Base-by-base conservation (phyloP, 2,329 filamentous ascomycete species). In the Ophiostoma pallidulum region DNA sequence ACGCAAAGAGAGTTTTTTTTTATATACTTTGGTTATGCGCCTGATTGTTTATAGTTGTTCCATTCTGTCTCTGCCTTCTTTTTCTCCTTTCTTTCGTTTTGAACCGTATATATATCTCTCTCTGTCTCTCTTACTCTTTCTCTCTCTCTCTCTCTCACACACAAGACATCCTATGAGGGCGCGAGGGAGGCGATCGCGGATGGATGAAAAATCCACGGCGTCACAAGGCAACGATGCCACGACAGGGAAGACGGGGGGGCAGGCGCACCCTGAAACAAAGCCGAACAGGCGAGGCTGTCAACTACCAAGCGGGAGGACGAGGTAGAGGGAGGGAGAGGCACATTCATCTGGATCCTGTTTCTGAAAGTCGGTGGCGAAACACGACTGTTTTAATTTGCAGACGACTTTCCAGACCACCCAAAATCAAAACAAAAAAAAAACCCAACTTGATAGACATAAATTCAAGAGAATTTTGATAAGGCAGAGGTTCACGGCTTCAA, bases 1-100 rank as follows among this genome's bases (percentile, higher is more conserved):
- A 48, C 48, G 53, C 53, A 53, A 51, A 44, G 38, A 41, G 38
- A 29, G 29, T 39, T 19, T n/a, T 18, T 19, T 20, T 40, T 20
- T 26, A 16, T 13, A 40, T 41, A 14, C 38, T 47, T 42, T 46
- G 28, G 40, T 47, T 40, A 29, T 47, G 44, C 26, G 40, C 41
- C 40, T 42, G 18, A 26, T 33, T 38, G 35, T 39, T 28, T 28
- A 28, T 28, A 28, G 24, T 10, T 28, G 24, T 28, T 10, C 24
- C 6, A 28, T 28, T 28, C 24, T 28, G n/a, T n/a, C n/a, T n/a
- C n/a, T n/a, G n/a, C n/a, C 24, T 28, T 13, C 26, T 41, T 33
- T 24, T 19, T 26, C 31, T 32, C 24, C 29, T 22, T 18, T 41
- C 22, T 38, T 9, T n/a, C n/a, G n/a, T n/a, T n/a, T n/a, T n/a